phyloP scores from a whole-genome alignment of 208 protist species.

The Naegleria lovaniensis region DNA sequence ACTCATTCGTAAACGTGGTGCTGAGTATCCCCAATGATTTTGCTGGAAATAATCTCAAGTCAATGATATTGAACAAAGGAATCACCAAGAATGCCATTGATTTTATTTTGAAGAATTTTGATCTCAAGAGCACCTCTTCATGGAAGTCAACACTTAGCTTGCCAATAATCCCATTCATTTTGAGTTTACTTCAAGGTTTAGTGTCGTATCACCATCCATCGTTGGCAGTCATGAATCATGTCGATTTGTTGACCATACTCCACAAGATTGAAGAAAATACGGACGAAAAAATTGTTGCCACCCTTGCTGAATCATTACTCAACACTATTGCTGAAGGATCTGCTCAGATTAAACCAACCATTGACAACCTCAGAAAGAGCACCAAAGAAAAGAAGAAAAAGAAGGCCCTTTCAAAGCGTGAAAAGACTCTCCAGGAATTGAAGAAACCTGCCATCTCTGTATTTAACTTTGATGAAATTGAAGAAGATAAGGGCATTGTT shows the following conservation, averaged over 20 bases:
- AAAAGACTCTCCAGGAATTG: neutral
- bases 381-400: neutral
- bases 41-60: neutral
- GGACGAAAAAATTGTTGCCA: neutral
- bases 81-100: neutral
- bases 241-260: neutral
- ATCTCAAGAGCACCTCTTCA: neutral
- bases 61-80: neutral
- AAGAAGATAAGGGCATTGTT: neutral
- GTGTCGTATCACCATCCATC: neutral
- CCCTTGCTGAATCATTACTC: neutral
- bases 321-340: neutral
- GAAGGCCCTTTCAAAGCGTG: neutral
- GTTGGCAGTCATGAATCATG: neutral
- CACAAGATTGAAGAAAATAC: conserved; percentile 15
- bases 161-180: neutral
- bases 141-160: neutral
- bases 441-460: neutral
- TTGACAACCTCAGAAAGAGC: neutral
- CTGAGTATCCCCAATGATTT: neutral
- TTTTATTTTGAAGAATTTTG: neutral
- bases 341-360: neutral
- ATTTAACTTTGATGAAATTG: neutral
- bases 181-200: neutral
- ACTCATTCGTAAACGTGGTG: neutral